Evolutionary conservation across 768 basidiomycete species (phyloP).

Genomic region (Chalciporus sphaerocephalus): DNA sequence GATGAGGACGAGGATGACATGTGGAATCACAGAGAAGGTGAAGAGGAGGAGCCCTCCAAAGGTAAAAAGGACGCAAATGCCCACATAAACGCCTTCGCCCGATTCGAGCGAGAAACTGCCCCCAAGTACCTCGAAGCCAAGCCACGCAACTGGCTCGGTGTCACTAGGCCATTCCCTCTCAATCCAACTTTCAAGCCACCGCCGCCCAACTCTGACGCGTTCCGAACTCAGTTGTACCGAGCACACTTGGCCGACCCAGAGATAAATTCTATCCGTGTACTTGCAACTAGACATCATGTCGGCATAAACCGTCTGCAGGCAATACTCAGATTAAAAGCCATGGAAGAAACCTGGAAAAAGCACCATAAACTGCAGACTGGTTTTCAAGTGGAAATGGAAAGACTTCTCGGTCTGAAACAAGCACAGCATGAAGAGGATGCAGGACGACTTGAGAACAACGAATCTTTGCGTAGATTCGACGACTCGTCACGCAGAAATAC

Average conservation of each 20-base stretch:
- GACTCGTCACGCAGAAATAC: conserved; percentile 40
- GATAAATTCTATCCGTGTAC: conserved; percentile 49
- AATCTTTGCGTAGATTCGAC: background rate
- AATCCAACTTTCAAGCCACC: conserved; percentile 83
- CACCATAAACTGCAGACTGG: conserved; percentile 70
- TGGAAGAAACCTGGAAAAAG: conserved; percentile 70
- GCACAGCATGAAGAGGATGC: conserved; percentile 14
- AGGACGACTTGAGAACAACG: conserved; percentile 8
- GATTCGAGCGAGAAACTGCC: conserved; percentile 12
- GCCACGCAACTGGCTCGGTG: conserved; percentile 62
- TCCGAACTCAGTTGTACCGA: conserved; percentile 54
- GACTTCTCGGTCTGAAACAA: conserved; percentile 55
- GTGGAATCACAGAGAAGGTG: background rate
- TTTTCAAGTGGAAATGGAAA: conserved; percentile 79
- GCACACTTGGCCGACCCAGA: conserved; percentile 58
- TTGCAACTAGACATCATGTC: conserved; percentile 60
- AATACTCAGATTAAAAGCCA: conserved; percentile 74
- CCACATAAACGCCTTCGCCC: conserved; percentile 16
- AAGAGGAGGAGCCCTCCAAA: background rate
- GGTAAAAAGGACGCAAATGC: conserved; percentile 8
- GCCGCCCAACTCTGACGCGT: conserved; percentile 61
- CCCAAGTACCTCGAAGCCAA: conserved; percentile 25
- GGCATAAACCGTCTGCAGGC: conserved; percentile 81
- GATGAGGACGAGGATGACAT: background rate
- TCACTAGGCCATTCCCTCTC: conserved; percentile 73